Evolutionary conservation across 129 eudicot genomes (phyloP), one percentile per base, ranked within the genome.

Genomic region (Pittosporum tobira): DNA sequence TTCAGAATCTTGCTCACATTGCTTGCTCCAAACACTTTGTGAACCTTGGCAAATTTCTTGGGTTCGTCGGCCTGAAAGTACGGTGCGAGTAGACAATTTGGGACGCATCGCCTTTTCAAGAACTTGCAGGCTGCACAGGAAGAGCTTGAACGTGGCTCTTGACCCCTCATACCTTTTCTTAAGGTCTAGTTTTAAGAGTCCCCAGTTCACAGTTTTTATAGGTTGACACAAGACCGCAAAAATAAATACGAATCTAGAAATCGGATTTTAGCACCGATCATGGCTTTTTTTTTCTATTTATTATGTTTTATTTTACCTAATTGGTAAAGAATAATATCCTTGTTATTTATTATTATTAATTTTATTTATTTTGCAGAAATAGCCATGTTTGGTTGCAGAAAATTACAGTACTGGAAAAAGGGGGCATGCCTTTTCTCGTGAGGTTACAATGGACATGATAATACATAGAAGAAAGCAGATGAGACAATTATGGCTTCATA

Each of bases 101-200:
- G 65, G 42, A 75, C 67, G 81, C 97, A 89, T 61, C 82, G 71
- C 30, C 97, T 80, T 69, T 89, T 89, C 72, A 89, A 68, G 75
- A 82, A 79, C 78, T 89, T 89, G 75, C 97, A 89, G 59, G 95
- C 97, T 14, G 97, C 94, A 63, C 97, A 89, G 42, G 97, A 89
- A 38, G 95, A 89, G 52, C 71, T 77, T 54, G 97, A 89, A 31
- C 95, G 87, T 52, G 93, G 84, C 77, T 80, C 97, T 63, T 73
- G 83, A 61, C 79, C 73, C 72, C 74, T 84, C 84, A 74, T 87
- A 75, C 61, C 56, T 74, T 60, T 61, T 54, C 40, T 44, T 55
- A 6, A 52, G 9, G 9, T 59, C 42, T 57, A 3, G 30, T 65
- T 26, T 13, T 11, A 40, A 51, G 30, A 31, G 3, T 12, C 68